Evolutionary conservation across 768 basidiomycete species (phyloP).

Genomic region (Tephrocybe rancida): DNA sequence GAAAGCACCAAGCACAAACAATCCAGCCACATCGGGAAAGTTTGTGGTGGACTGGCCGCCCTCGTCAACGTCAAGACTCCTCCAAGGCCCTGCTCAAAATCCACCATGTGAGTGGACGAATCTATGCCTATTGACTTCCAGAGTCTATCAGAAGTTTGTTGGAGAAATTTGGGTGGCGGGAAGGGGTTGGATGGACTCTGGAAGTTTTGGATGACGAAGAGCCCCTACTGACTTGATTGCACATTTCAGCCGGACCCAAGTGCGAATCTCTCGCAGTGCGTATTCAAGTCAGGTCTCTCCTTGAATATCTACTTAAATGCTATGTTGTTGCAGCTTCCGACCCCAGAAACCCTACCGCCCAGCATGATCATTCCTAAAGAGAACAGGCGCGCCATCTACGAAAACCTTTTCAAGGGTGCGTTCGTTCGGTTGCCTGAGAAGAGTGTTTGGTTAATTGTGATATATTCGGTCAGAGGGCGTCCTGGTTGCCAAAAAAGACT

Average conservation of each 20-base stretch:
- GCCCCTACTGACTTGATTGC: conserved; percentile 24
- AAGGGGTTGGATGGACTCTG: conserved; percentile 40
- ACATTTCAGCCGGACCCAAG: conserved; percentile 37
- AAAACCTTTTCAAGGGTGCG: conserved; percentile 99
- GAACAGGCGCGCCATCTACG: conserved; percentile 95
- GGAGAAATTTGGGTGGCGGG: conserved; percentile 25
- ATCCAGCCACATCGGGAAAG: conserved; percentile 19
- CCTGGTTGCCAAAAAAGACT: conserved; percentile 99
- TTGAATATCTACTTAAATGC: not conserved
- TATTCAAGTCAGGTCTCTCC: conserved; percentile 10
- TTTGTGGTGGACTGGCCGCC: conserved; percentile 15
- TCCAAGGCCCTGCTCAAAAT: conserved; percentile 39
- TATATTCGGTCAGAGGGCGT: conserved; percentile 71
- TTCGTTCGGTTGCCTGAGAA: conserved; percentile 5
- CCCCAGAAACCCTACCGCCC: conserved; percentile 35
- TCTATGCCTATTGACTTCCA: conserved; percentile 15
- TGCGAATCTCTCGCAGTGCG: conserved; percentile 45
- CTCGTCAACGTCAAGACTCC: conserved; percentile 43
- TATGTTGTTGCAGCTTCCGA: conserved; percentile 28
- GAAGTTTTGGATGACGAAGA: conserved; percentile 37
- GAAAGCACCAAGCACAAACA: conserved; percentile 14
- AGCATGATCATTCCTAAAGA: conserved; percentile 97
- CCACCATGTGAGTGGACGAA: conserved; percentile 39
- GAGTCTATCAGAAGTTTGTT: conserved; percentile 24
- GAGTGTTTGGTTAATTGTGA: conserved; percentile 1